Percentiles rank a stretch among this genome's conserved stretches.
These are phyloP conservation scores for Venustampulla echinocandica DNA, from an alignment of 495 filamentous ascomycete species.

Conservation along the genomic window DNA sequence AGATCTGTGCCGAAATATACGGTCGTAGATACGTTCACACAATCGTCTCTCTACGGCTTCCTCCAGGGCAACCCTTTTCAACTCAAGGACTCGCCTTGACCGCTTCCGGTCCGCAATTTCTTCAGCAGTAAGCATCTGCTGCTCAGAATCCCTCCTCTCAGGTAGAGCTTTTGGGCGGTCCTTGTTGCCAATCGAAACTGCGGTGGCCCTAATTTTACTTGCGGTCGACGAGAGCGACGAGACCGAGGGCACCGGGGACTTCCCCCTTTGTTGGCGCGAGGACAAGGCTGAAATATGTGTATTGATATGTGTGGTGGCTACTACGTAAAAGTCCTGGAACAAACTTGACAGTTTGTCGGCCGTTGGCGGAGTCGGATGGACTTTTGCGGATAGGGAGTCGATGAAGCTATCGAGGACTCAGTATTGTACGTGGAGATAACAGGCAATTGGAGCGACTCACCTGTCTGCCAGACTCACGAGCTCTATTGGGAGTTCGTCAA, in stretches of 20 bases:
- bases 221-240: conserved; percentile 44
- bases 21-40: conserved; percentile 78
- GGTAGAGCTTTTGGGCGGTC: conserved; percentile 33
- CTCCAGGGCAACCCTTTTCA: conserved; percentile 68
- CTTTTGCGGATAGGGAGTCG: conserved; percentile 79
- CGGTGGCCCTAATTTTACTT: conserved; percentile 41
- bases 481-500: conserved; percentile 88
- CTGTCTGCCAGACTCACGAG: conserved; percentile 81
- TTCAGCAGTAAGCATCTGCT: conserved; percentile 86
- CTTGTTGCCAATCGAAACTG: conserved; percentile 41
- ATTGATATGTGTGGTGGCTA: conserved; percentile 71
- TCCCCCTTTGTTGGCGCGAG: conserved; percentile 60
- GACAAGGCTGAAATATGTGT: conserved; percentile 82
- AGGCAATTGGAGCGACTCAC: conserved; percentile 31
- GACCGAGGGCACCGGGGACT: conserved; percentile 36
- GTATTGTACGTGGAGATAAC: neutral
- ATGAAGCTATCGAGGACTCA: conserved; percentile 57
- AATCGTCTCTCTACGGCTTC: conserved; percentile 86
- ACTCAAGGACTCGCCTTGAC: conserved; percentile 66
- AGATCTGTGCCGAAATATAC: conserved; percentile 82
- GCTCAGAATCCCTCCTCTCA: conserved; percentile 40
- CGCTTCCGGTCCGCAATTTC: conserved; percentile 74
- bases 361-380: conserved; percentile 73
- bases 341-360: conserved; percentile 76
- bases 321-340: conserved; percentile 91